Evolutionary conservation across 2,329 filamentous ascomycete species (phyloP), one percentile per base, ranked within the genome.

Genomic region (Phaeosphaeriaceae sp.): DNA sequence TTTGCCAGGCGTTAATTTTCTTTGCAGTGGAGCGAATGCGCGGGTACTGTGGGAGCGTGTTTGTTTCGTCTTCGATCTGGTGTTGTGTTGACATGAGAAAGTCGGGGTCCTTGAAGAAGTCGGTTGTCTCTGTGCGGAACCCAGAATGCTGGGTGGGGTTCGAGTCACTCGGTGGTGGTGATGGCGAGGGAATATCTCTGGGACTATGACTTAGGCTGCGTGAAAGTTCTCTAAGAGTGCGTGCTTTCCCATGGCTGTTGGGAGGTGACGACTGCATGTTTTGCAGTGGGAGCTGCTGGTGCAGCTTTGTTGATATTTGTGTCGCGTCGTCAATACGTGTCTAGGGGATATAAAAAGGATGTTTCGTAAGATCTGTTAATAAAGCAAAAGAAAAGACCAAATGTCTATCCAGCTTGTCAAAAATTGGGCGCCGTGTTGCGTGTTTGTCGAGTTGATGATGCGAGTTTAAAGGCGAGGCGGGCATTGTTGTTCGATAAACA

Each of bases 11-110:
- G 46, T 59, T 71, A 63, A 65, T 57, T 50, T 73, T 71, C 57
- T 74, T 73, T 12, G 70, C 72, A 2, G 69, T 73, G 2, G 70
- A 71, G 23, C 71, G 71, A 37, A 74, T 71, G 42, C 63, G 63
- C 8, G 66, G 70, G 37, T 62, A 64, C 41, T 62, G 60, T 34
- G 69, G 65, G 1, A 71, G 59, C 23, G 62, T 61, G 53, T 72
- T 66, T 28, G 68, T 71, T 15, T 68, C 69, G 41, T 72, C 68
- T n/a, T 66, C 66, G 18, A 75, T 57, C 44, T 64, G 63, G 48
- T 72, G 68, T 20, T 71, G 68, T 52, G 74, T 76, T 30, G 74
- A 76, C 59, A 68, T 66, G 39, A 73, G 51, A 28, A 70, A 56
- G 42, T 75, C 70, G 17, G 70, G 66, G 51, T 73, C 64, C 50